A percentile compares a stretch with the other conserved stretches of the same genome.
phyloP scores from a whole-genome alignment of 129 eudicot genomes.

The Centella asiatica region DNA sequence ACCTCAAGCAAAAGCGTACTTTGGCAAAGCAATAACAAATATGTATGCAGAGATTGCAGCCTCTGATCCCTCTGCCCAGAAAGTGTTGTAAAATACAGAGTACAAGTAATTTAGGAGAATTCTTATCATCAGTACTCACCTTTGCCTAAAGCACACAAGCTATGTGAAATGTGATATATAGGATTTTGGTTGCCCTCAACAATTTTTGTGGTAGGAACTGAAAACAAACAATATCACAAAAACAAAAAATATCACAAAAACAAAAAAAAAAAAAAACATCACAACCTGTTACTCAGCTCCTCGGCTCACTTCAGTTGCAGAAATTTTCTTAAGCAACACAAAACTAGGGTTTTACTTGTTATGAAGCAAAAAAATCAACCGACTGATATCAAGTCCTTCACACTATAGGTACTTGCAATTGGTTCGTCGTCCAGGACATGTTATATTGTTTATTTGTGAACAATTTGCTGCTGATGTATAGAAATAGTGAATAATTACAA shows the following conservation, averaged over 20 bases:
- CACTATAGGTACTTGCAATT: not conserved
- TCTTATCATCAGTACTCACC: not conserved
- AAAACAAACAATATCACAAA: too few relatives aligned
- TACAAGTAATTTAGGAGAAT: not conserved
- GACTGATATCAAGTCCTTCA: not conserved
- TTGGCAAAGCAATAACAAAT: conserved; percentile 44
- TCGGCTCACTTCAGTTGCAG: too few relatives aligned
- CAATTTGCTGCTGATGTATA: not conserved
- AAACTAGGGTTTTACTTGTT: too few relatives aligned
- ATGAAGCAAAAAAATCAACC: not conserved
- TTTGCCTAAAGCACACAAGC: not conserved
- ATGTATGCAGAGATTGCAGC: conserved; percentile 62
- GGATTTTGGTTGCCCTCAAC: not conserved
- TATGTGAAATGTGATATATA: not conserved
- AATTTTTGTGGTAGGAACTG: too few relatives aligned
- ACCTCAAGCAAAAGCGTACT: conserved; percentile 70
- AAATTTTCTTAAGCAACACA: too few relatives aligned
- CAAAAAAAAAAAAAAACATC: too few relatives aligned
- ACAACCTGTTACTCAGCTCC: too few relatives aligned
- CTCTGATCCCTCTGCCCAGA: conserved; percentile 30
- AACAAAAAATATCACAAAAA: too few relatives aligned
- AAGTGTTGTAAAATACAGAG: conserved; percentile 17
- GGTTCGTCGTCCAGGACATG: not conserved
- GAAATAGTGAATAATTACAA: not conserved
- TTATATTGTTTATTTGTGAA: too few relatives aligned